phyloP scores from a whole-genome alignment of 2,329 filamentous ascomycete species.

The Penicillium psychrosexuale region DNA sequence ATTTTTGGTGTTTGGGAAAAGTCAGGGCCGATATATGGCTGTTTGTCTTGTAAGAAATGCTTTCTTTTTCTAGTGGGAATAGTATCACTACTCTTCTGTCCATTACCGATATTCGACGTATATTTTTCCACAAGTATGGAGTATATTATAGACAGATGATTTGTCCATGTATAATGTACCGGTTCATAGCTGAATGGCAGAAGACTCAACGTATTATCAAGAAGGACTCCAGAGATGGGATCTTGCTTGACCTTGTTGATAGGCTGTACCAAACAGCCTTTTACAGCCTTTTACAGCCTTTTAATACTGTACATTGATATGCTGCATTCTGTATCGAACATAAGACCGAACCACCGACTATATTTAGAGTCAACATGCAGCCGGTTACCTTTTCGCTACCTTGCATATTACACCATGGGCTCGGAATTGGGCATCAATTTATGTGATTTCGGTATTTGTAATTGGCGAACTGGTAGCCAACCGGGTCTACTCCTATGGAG shows the following conservation, averaged over 20 bases:
- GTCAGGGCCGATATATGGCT: conserved; percentile 8
- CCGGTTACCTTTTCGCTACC: background rate
- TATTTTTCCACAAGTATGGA: background rate
- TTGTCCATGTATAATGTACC: background rate
- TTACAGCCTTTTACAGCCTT: background rate
- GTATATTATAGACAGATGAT: too few relatives aligned
- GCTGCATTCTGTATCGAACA: background rate
- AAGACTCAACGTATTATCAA: background rate
- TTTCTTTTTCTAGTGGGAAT: conserved; percentile 4
- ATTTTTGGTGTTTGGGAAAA: conserved; percentile 12
- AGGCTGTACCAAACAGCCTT: background rate
- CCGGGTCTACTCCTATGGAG: background rate
- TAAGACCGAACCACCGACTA: background rate
- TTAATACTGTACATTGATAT: background rate
- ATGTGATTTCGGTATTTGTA: background rate
- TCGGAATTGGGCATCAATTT: background rate
- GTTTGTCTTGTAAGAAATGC: conserved; percentile 3
- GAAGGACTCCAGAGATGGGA: background rate
- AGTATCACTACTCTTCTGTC: conserved; percentile 11
- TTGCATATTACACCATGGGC: background rate
- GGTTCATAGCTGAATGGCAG: background rate
- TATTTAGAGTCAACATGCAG: background rate
- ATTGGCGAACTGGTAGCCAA: background rate
- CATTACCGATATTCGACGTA: background rate
- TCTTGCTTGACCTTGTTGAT: background rate